Percentiles rank a stretch among this genome's conserved stretches.
Evolutionary conservation across 1,284 basidiomycete genomes (phyloP).

Genomic region (Malassezia brasiliensis): DNA sequence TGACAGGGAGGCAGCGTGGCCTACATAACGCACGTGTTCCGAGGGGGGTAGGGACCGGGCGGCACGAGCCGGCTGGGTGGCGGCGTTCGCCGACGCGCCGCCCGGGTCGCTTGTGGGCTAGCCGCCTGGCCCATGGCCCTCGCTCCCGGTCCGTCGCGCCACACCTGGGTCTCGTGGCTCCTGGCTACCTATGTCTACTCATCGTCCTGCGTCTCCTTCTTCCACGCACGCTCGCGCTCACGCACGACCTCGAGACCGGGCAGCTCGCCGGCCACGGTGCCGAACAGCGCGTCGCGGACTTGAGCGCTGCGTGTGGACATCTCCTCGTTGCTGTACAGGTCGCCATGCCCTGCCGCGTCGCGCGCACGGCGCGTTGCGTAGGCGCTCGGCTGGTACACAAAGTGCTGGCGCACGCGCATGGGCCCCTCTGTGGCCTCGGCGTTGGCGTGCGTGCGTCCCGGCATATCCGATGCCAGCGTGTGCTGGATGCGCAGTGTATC

Average conservation of each 20-base stretch:
- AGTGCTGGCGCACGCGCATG: constrained; percentile 9
- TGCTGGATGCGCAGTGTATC: constrained; percentile 7
- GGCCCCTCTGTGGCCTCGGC: neutral
- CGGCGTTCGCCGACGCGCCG: too few species aligned
- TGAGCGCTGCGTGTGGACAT: constrained; percentile 26
- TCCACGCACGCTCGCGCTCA: constrained; percentile 23
- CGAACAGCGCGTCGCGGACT: constrained; percentile 46
- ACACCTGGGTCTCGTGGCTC: too few species aligned
- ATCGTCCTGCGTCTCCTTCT: neutral
- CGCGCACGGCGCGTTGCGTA: constrained; percentile 14
- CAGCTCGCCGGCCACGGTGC: constrained; percentile 39
- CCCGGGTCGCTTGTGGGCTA: too few species aligned
- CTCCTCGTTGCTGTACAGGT: constrained; percentile 16
- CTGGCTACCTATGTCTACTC: neutral
- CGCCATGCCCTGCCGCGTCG: constrained; percentile 16
- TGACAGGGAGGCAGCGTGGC: neutral
- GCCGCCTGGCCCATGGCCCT: too few species aligned
- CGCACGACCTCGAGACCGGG: constrained; percentile 43
- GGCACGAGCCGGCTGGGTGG: too few species aligned
- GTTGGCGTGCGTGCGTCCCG: neutral
- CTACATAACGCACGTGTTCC: too few species aligned
- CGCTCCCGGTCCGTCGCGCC: too few species aligned
- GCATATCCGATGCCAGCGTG: neutral
- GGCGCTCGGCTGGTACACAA: constrained; percentile 12
- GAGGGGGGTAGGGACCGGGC: too few species aligned